Evolutionary conservation across 768 basidiomycete genomes (phyloP), one percentile per base, ranked within the genome.

Genomic region (Sistotremastrum suecicum): DNA sequence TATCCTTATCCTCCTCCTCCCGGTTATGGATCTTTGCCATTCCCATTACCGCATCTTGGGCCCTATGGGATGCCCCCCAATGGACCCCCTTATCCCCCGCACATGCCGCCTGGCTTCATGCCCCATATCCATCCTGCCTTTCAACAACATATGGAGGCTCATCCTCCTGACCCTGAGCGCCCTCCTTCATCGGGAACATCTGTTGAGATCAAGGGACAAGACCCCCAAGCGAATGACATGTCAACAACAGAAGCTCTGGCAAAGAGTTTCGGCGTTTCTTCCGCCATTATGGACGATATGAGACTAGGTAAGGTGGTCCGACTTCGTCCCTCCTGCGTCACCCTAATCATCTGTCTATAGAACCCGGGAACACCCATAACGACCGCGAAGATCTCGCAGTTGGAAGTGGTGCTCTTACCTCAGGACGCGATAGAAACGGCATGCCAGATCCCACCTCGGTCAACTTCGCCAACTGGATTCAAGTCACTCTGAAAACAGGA

Each of bases 191-290:
- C 61, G 28, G 55, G 50, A 37, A 34, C 52, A 12, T 52, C 62
- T 41, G 20, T 20, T 20, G 63, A 72, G 46, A 72, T 78, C 54
- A 83, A 78, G 56, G 85, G 83, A 42, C 75, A 78, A 52, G 87
- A 89, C 56, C 87, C 87, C 3, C 74, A 81, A 49, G 73, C 77
- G 5, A 78, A 84, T 51, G 83, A 90, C 60, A 73, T 88, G 70
- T 81, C 83, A 42, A 77, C 72, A 57, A 72, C 80, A 5, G 75
- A 78, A 71, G 70, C 81, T 29, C 72, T 87, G 42, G 85, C 82
- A 37, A 83, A 78, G 61, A 78, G 70, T 56, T 88, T 88, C 55
- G 85, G 85, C 41, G 85, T 88, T 31, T 74, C 79, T 42, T 66
- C 76, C 30, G 70, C 72, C 38, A 85, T 88, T 52, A 75, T 85